These are phyloP conservation scores for Huiozyma naganishii DNA, from an alignment of 805 yeast species.

Conservation along the genomic window DNA sequence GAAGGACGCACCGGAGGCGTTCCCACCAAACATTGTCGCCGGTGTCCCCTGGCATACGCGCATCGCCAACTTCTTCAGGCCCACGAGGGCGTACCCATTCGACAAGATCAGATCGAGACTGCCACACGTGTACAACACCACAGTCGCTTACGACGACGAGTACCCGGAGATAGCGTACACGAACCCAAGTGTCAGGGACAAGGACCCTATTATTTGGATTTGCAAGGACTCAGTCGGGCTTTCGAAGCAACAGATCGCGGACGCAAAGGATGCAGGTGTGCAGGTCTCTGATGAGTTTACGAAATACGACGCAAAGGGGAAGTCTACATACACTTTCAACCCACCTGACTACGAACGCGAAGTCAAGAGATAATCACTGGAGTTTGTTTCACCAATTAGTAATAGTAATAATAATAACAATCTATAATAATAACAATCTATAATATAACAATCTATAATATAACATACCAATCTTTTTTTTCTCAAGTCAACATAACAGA, in stretches of 20 bases:
- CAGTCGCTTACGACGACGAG: slow-evolving; percentile 24
- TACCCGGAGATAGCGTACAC: slow-evolving; percentile 25
- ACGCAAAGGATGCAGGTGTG: slow-evolving; percentile 42
- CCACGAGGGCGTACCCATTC: slow-evolving; percentile 36
- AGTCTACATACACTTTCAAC: slow-evolving; percentile 42
- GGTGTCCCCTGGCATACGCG: slow-evolving; percentile 9
- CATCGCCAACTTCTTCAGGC: slow-evolving; percentile 35
- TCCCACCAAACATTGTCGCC: slow-evolving; percentile 17
- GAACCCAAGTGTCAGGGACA: slow-evolving; percentile 21
- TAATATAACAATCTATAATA: not conserved
- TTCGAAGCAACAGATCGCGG: slow-evolving; percentile 45
- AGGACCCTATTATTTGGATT: slow-evolving; percentile 55
- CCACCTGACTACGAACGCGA: slow-evolving; percentile 55
- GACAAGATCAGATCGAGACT: slow-evolving; percentile 32
- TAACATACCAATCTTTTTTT: too few relatives aligned
- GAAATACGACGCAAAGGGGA: slow-evolving; percentile 46
- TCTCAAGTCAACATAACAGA: too few relatives aligned
- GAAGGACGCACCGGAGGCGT: slow-evolving; percentile 13
- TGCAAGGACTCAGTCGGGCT: slow-evolving; percentile 60
- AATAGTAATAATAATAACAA: not conserved
- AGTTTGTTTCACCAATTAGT: too few relatives aligned
- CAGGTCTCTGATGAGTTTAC: slow-evolving; percentile 51
- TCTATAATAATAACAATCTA: not conserved
- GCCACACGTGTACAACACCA: slow-evolving; percentile 28
- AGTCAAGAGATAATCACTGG: slow-evolving; percentile 10